These are phyloP conservation scores for Paecilomyces sp. DNA, from an alignment of 2,329 filamentous ascomycete species.

Conservation along the genomic window DNA sequence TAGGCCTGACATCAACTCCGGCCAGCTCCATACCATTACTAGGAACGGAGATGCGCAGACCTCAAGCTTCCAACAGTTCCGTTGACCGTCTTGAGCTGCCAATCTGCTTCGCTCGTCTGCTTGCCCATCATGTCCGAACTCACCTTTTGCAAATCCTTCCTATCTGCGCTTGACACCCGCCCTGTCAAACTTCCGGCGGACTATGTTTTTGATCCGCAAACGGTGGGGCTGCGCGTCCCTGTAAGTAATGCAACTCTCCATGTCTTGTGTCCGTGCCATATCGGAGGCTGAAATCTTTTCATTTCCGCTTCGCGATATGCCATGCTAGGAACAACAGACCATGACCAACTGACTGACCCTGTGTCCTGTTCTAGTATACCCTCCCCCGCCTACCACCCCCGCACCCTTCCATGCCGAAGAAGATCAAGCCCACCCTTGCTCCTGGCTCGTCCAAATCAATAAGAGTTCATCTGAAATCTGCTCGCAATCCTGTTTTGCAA, in stretches of 20 bases:
- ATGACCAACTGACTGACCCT: slow-evolving; percentile 1
- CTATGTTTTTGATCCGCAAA: slow-evolving; percentile 79
- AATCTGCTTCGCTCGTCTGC: background rate
- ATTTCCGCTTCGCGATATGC: background rate
- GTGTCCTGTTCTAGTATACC: slow-evolving; percentile 29
- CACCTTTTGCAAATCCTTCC: slow-evolving; percentile 75
- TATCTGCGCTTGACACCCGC: slow-evolving; percentile 69
- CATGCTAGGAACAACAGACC: background rate
- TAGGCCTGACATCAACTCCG: background rate
- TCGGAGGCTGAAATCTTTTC: background rate
- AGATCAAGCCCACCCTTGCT: slow-evolving; percentile 21
- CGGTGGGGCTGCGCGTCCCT: slow-evolving; percentile 66
- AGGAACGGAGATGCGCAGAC: background rate
- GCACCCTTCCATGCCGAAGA: slow-evolving; percentile 38
- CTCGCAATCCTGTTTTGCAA: slow-evolving; percentile 66
- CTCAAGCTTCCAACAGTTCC: background rate
- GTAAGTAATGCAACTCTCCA: slow-evolving; percentile 46
- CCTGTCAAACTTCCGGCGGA: slow-evolving; percentile 78
- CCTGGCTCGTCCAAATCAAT: slow-evolving; percentile 36
- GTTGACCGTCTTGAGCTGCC: background rate
- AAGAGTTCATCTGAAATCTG: slow-evolving; percentile 38
- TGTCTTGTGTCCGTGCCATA: background rate
- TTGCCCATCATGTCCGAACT: slow-evolving; percentile 64
- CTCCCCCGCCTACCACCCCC: slow-evolving; percentile 40
- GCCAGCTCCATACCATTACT: background rate